Percentiles rank a stretch among this genome's conserved stretches.
Conservation (phyloP, 169 alveolate species). For the Toxoplasma gondii region DNA sequence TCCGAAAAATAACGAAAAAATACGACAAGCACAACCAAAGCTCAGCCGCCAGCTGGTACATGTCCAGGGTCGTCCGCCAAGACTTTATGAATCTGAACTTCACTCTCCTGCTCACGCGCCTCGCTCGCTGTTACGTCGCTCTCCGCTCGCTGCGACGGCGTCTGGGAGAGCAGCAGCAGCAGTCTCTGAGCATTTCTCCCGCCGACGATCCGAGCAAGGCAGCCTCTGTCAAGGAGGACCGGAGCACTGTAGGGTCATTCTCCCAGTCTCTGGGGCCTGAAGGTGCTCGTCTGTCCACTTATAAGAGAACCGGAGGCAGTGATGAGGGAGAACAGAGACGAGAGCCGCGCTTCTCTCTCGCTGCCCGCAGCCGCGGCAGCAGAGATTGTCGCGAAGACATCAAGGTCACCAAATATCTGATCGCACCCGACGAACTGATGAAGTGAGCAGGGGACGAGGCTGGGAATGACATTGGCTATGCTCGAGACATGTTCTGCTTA, state of each 20-base stretch:
- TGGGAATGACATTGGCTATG: neutral
- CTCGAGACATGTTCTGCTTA: too few species aligned
- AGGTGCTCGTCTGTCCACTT: too few species aligned
- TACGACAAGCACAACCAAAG: conserved; percentile 78
- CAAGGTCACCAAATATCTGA: conserved; percentile 11
- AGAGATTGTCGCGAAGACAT: neutral
- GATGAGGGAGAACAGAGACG: neutral
- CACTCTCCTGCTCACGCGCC: conserved; percentile 50
- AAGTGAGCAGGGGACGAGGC: neutral
- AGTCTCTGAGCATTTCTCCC: too few species aligned
- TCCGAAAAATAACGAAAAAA: conserved; percentile 81
- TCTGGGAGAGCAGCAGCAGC: neutral
- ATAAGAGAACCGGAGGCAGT: conserved; percentile 16
- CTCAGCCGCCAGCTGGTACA: conserved; percentile 63
- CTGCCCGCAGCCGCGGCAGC: neutral
- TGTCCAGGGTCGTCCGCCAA: conserved; percentile 58
- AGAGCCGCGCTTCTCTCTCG: neutral
- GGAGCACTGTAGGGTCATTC: too few species aligned
- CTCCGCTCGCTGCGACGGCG: conserved; percentile 16
- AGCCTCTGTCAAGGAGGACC: neutral
- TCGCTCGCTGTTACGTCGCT: conserved; percentile 22
- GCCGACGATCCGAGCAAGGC: neutral
- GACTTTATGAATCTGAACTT: conserved; percentile 51
- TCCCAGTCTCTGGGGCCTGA: too few species aligned
- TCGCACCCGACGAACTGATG: conserved; percentile 49